These are phyloP conservation scores for Cucurbita pepo DNA, from an alignment of 306 rosid genomes.

Conservation along the genomic window DNA sequence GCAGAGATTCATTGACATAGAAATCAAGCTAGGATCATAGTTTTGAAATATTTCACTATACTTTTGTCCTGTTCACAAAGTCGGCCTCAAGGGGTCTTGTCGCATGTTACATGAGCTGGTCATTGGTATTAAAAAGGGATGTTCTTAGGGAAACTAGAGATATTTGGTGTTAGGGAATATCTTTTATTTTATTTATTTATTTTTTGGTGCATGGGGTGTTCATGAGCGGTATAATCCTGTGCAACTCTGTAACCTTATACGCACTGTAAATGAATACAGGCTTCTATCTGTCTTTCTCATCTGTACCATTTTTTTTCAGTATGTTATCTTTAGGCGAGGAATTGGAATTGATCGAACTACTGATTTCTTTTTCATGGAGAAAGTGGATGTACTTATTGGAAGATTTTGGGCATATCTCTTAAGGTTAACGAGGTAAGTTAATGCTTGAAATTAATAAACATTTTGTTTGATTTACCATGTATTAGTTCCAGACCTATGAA, in stretches of 20 bases:
- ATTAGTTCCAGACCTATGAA: background rate
- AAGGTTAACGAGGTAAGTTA: constrained; percentile 39
- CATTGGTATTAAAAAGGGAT: background rate
- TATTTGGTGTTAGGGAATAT: background rate
- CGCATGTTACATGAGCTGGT: background rate
- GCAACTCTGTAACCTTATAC: background rate
- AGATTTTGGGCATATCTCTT: constrained; percentile 64
- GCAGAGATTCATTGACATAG: background rate
- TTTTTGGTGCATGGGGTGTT: background rate
- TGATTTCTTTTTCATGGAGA: constrained; percentile 83
- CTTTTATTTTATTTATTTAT: background rate
- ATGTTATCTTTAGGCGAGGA: constrained; percentile 79
- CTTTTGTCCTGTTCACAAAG: background rate
- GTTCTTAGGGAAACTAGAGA: background rate
- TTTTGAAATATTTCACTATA: background rate
- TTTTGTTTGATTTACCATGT: background rate
- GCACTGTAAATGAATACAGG: background rate
- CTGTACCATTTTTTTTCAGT: constrained; percentile 34
- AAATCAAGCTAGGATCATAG: background rate
- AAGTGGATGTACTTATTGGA: constrained; percentile 75
- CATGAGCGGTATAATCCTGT: background rate
- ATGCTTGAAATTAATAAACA: background rate
- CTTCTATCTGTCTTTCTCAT: constrained; percentile 9
- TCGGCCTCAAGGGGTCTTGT: background rate
- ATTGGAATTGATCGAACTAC: constrained; percentile 71